Evolutionary conservation across 371 early-diverging fungal species (phyloP), one percentile per base, ranked within the genome.

Genomic region (Mucor circinelloides): DNA sequence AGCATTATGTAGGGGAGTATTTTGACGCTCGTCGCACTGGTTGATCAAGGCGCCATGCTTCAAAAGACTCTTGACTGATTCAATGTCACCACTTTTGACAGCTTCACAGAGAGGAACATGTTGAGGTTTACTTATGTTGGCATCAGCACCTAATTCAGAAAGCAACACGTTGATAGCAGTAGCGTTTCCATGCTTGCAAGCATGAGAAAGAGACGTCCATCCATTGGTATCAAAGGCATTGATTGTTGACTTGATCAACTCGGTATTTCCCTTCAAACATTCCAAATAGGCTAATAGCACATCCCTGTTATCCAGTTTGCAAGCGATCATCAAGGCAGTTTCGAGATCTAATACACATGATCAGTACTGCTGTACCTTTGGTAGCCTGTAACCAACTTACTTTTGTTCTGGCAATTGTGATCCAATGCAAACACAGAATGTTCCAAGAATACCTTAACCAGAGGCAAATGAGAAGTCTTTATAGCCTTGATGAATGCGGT

Each of bases 1-100:
- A n/a, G 86, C 85, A 60, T 70, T 55, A 52, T 87, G 88, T 5
- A 89, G 55, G 15, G 79, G 72, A 13, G 70, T 74, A 27, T 66
- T 68, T 40, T 76, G 79, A 28, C 59, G 6, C 2, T 17, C n/a
- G 40, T 77, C 72, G 4, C 25, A 38, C 23, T 42, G 44, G 21
- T 17, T 12, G 15, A 75, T 55, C 44, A 65, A 13, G 2, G 78
- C 78, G 9, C 72, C 70, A 21, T 60, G 13, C 8, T 69, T 12
- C 3, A 80, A 25, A 4, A 80, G 44, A 15, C 50, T 6, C 12
- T 68, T 7, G 2, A 75, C 58, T 5, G 65, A 6, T 5, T 73
- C 58, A 15, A 73, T 21, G 13, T 64, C 61, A 27, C 70, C 69
- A 32, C 60, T 63, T 62, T 59, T 68, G 48, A 67, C 40, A 34